Evolutionary conservation across 768 basidiomycete species (phyloP).

Genomic region (Baorangia bicolor): DNA sequence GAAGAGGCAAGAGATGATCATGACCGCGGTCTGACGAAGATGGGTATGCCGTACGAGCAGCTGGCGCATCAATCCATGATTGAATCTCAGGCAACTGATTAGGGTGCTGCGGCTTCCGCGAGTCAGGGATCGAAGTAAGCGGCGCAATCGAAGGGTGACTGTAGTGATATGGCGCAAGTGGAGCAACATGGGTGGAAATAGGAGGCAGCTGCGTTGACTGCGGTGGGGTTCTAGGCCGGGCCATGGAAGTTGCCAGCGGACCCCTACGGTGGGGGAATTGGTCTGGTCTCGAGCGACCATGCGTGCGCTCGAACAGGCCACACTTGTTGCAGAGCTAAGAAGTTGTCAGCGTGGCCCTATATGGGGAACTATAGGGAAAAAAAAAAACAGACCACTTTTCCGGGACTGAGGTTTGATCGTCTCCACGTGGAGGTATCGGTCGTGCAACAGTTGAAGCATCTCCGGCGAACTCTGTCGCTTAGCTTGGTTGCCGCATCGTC

Average conservation of each 20-base stretch:
- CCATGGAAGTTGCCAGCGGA: conserved; percentile 53
- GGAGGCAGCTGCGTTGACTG: conserved; percentile 44
- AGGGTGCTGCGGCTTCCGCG: conserved; percentile 32
- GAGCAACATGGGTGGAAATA: conserved; percentile 40
- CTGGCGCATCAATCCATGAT: conserved; percentile 43
- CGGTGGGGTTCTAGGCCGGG: conserved; percentile 51
- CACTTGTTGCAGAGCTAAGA: conserved; percentile 59
- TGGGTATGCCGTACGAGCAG: conserved; percentile 26
- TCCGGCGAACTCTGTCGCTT: conserved; percentile 68
- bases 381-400: conserved; percentile 59
- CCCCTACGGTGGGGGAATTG: conserved; percentile 82
- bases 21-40: conserved; percentile 33
- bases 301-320: conserved; percentile 78
- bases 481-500: conserved; percentile 82
- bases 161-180: conserved; percentile 49
- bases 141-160: conserved; percentile 55
- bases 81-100: conserved; percentile 48
- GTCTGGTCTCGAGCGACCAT: conserved; percentile 74
- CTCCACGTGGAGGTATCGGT: conserved; percentile 85
- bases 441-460: conserved; percentile 85
- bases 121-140: conserved; percentile 37
- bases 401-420: conserved; percentile 71
- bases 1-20: conserved; percentile 29
- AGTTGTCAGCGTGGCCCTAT: conserved; percentile 3
- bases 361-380: background rate